phyloP scores from a whole-genome alignment of 2,329 filamentous ascomycete species.

The Colletotrichum noveboracense region DNA sequence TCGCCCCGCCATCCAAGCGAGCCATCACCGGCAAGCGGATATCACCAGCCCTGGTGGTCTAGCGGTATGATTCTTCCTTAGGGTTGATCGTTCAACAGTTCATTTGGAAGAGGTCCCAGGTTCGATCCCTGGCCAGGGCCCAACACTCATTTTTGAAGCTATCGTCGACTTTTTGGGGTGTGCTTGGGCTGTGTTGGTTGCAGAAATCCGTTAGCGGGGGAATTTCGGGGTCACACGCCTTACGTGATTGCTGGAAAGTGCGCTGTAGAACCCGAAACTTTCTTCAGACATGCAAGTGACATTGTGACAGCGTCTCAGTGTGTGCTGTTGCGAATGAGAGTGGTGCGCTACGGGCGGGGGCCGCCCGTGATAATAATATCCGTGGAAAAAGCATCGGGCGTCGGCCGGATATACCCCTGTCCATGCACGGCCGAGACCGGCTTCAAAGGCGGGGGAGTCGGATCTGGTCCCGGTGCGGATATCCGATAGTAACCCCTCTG shows the following conservation, averaged over 20 bases:
- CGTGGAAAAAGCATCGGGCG: conserved; percentile 6
- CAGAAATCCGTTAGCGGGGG: neutral
- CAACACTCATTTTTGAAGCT: neutral
- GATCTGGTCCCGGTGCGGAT: conserved; percentile 17
- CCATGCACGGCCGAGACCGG: conserved; percentile 18
- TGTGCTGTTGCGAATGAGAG: neutral
- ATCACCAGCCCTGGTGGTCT: conserved; percentile 11
- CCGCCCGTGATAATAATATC: neutral
- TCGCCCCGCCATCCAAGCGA: neutral
- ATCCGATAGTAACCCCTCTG: conserved; percentile 11
- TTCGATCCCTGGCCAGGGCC: conserved; percentile 21
- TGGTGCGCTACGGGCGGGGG: neutral
- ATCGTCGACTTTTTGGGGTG: neutral
- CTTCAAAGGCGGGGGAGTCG: conserved; percentile 18
- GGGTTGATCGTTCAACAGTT: neutral
- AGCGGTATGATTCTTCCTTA: conserved; percentile 23
- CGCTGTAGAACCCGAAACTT: neutral
- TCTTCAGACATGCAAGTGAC: neutral
- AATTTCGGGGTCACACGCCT: neutral
- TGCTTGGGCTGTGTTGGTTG: neutral
- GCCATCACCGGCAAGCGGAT: neutral
- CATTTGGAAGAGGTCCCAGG: conserved; percentile 19
- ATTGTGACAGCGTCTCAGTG: neutral
- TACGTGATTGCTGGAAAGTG: neutral
- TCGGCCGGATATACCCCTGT: conserved; percentile 20